Evolutionary conservation across 805 yeast genomes (phyloP).

Genomic region (Ogataea allantospora): DNA sequence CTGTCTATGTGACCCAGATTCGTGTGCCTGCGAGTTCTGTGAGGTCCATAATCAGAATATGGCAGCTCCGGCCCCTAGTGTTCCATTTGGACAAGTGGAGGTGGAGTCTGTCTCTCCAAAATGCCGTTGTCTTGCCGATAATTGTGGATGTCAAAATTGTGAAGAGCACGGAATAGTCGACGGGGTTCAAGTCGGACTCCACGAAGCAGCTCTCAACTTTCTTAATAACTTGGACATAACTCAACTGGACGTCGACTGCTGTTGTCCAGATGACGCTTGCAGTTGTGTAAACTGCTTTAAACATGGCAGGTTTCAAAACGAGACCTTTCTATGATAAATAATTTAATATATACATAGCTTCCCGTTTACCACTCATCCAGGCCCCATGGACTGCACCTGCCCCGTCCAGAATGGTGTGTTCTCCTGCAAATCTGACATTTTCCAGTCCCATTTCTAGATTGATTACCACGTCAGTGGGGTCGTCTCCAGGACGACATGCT

Average conservation of each 20-base stretch:
- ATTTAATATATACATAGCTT: conserved; percentile 25
- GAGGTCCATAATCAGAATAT: conserved; percentile 25
- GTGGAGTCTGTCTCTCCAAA: conserved; percentile 12
- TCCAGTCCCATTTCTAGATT: conserved; percentile 62
- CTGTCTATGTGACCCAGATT: conserved; percentile 33
- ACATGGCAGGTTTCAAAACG: conserved; percentile 30
- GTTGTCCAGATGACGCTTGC: conserved; percentile 34
- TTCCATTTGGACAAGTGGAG: conserved; percentile 23
- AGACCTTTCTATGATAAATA: conserved; percentile 14
- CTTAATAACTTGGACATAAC: conserved; percentile 21
- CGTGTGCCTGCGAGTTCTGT: conserved; percentile 34
- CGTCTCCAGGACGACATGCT: conserved; percentile 66
- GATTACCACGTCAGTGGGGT: conserved; percentile 59
- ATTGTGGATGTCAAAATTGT: conserved; percentile 36
- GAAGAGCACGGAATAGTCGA: conserved; percentile 33
- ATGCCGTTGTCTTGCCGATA: conserved; percentile 33
- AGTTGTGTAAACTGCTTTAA: conserved; percentile 33
- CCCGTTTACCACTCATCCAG: conserved; percentile 59
- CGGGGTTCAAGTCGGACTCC: conserved; percentile 27
- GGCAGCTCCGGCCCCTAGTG: conserved; percentile 4
- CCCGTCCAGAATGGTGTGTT: conserved; percentile 82
- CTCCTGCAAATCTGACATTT: conserved; percentile 82
- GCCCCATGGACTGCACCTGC: conserved; percentile 95
- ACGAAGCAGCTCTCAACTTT: conserved; percentile 21
- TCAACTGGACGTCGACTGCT: conserved; percentile 29